These are phyloP conservation scores for Naegleria fowleri DNA, from an alignment of 208 protist species.

Conservation along the genomic window DNA sequence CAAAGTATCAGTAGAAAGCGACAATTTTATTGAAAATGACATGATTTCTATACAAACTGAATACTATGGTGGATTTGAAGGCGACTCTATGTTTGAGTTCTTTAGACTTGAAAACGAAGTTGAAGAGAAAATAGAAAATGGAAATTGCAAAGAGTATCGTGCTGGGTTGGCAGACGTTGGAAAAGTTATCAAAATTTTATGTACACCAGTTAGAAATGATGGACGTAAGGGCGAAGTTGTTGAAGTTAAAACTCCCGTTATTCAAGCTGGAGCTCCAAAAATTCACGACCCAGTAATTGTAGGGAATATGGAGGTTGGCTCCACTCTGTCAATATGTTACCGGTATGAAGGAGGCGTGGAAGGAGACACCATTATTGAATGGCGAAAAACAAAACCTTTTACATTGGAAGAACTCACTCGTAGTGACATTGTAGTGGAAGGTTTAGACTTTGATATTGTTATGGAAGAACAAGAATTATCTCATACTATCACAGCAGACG, in stretches of 20 bases:
- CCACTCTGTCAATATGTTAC: not conserved
- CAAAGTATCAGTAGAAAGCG: not conserved
- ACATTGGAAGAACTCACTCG: not conserved
- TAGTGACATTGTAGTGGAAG: not conserved
- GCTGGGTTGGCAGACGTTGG: not conserved
- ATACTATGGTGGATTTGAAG: conserved; percentile 14
- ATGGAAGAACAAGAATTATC: not conserved
- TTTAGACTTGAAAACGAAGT: not conserved
- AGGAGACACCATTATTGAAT: not conserved
- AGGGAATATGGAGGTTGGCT: not conserved
- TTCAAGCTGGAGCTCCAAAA: not conserved
- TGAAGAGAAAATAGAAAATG: not conserved
- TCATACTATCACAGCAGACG: not conserved
- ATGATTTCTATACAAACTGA: not conserved
- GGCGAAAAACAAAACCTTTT: not conserved
- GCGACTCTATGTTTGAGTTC: not conserved
- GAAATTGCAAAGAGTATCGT: not conserved
- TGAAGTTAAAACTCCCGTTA: not conserved
- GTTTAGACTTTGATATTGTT: not conserved
- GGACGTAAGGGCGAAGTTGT: not conserved
- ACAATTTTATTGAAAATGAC: not conserved
- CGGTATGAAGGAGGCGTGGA: not conserved
- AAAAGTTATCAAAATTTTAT: not conserved
- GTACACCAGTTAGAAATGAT: conserved; percentile 22
- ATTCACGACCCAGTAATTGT: not conserved